phyloP scores from a whole-genome alignment of 2,329 filamentous ascomycete species.

The Trichoderma atrobrunneum region DNA sequence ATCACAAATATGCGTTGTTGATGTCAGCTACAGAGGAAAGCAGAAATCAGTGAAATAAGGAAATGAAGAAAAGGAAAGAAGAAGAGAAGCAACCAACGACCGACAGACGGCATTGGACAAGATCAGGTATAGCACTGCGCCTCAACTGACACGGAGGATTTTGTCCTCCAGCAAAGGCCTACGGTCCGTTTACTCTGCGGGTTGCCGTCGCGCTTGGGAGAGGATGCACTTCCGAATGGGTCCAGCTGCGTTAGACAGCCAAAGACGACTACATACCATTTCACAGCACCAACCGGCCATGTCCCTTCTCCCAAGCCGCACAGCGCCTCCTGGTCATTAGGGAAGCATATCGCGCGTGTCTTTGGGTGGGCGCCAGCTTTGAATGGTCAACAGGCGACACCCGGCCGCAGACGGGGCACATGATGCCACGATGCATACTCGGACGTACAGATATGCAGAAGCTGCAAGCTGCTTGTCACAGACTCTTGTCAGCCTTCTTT shows the following conservation, averaged over 20 bases:
- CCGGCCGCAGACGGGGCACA: conserved; percentile 5
- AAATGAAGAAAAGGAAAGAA: neutral
- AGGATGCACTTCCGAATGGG: neutral
- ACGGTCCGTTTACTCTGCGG: conserved; percentile 1
- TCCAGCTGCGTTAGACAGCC: neutral
- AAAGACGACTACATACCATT: neutral
- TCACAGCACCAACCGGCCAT: neutral
- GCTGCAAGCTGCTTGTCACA: neutral
- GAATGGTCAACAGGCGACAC: neutral
- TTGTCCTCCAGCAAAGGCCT: neutral
- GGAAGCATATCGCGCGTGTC: neutral
- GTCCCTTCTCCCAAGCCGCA: neutral
- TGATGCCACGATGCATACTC: conserved; percentile 8
- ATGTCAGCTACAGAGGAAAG: neutral
- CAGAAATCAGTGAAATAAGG: neutral
- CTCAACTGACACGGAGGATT: neutral
- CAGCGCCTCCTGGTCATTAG: neutral
- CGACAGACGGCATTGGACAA: neutral
- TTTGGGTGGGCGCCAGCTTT: neutral
- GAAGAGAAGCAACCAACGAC: neutral
- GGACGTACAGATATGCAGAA: neutral
- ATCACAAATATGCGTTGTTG: neutral
- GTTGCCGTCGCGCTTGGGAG: neutral
- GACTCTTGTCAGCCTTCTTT: conserved; percentile 7
- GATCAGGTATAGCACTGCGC: neutral